phyloP scores from a whole-genome alignment of 305 asterid genomes.

The Andrographis paniculata region DNA sequence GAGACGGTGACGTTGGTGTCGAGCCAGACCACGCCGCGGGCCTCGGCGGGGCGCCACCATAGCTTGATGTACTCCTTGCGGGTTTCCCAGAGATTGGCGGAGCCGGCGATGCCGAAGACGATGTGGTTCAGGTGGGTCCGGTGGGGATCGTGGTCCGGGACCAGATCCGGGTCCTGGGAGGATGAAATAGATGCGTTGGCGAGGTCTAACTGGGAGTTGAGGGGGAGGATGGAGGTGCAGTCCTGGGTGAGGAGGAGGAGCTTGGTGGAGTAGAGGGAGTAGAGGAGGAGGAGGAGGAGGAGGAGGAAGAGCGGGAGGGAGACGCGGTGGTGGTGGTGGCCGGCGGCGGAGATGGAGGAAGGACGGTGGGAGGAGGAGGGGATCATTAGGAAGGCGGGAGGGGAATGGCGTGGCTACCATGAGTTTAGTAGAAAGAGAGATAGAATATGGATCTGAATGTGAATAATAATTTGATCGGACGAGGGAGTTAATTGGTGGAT shows the following conservation, averaged over 20 bases:
- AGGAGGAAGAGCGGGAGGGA: conserved; percentile 36
- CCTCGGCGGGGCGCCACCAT: background rate
- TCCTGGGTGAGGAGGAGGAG: conserved; percentile 31
- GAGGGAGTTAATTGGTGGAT: too few species aligned
- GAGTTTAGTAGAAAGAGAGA: too few species aligned
- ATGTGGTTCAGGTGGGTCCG: background rate
- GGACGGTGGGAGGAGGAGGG: conserved; percentile 27
- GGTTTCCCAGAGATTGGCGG: background rate
- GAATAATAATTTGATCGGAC: too few species aligned
- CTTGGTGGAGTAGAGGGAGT: conserved; percentile 56
- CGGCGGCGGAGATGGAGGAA: conserved; percentile 18
- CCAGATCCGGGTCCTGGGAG: background rate
- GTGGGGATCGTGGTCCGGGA: too few species aligned
- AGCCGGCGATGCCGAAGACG: background rate
- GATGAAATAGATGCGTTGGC: background rate
- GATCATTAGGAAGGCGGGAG: background rate
- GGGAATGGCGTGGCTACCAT: too few species aligned
- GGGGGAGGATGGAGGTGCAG: conserved; percentile 7
- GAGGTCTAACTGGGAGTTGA: background rate
- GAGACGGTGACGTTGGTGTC: background rate
- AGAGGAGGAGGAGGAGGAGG: conserved; percentile 33
- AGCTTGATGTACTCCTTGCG: background rate
- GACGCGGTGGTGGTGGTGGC: conserved; percentile 33
- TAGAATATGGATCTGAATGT: too few species aligned
- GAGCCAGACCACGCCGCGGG: background rate